Evolutionary conservation across 495 filamentous ascomycete species (phyloP).

Genomic region (Amphirosellinia nigrospora): DNA sequence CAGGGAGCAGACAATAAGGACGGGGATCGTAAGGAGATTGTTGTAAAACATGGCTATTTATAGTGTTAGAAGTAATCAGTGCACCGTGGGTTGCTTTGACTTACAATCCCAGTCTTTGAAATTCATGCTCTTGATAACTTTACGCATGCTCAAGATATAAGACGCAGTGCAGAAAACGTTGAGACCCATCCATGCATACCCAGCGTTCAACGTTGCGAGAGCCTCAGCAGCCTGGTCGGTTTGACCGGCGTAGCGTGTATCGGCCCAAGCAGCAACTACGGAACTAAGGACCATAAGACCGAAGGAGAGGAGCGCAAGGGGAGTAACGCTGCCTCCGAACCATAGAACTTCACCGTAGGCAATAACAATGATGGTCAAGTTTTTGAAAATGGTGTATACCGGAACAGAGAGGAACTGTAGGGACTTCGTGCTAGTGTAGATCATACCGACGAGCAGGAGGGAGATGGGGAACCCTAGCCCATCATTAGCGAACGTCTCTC

Average conservation of each 20-base stretch:
- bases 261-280: constrained; percentile 95
- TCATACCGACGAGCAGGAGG: constrained; percentile 96
- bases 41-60: constrained; percentile 97
- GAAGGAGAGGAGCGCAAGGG: constrained; percentile 91
- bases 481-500: constrained; percentile 19
- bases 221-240: constrained; percentile 68
- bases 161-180: constrained; percentile 96
- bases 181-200: constrained; percentile 97
- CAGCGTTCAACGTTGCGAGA: constrained; percentile 89
- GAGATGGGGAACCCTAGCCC: constrained; percentile 93
- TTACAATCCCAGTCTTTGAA: constrained; percentile 99
- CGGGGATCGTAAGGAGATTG: constrained; percentile 95
- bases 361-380: constrained; percentile 97
- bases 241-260: constrained; percentile 84
- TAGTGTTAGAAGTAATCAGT: constrained; percentile 38
- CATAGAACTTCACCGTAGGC: constrained; percentile 98
- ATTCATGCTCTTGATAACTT: constrained; percentile 98
- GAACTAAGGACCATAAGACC: constrained; percentile 97
- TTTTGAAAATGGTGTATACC: constrained; percentile 99
- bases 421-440: constrained; percentile 96
- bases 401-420: constrained; percentile 96
- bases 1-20: constrained; percentile 82
- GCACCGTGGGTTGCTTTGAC: constrained; percentile 40
- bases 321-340: constrained; percentile 94
- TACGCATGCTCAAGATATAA: constrained; percentile 92